Evolutionary conservation across 1,139 yeast genomes (phyloP).

Genomic region (Hanseniaspora uvarum): DNA sequence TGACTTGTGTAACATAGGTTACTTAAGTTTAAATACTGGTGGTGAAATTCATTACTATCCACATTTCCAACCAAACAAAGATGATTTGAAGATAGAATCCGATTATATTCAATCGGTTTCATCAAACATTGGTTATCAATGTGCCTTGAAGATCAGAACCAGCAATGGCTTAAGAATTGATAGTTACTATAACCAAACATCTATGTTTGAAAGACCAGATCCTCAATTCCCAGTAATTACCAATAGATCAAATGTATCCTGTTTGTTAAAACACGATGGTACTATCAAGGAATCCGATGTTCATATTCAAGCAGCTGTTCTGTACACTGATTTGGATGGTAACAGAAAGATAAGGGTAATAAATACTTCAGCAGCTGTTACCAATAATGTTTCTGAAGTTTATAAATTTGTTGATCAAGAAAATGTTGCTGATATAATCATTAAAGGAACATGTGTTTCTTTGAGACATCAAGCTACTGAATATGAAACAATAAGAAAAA

Average conservation of each 20-base stretch:
- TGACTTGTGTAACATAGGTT: constrained; percentile 66
- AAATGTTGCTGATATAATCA: constrained; percentile 58
- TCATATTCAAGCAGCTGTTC: constrained; percentile 82
- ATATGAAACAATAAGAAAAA: constrained; percentile 53
- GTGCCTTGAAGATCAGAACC: constrained; percentile 73
- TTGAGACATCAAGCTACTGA: constrained; percentile 37
- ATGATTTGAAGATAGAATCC: constrained; percentile 55
- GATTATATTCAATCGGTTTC: constrained; percentile 45
- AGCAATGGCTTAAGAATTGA: constrained; percentile 79
- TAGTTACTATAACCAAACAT: constrained; percentile 56
- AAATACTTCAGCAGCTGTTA: constrained; percentile 71
- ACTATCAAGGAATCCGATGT: constrained; percentile 63
- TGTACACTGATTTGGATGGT: constrained; percentile 73
- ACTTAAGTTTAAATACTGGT: constrained; percentile 59
- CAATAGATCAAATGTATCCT: constrained; percentile 58
- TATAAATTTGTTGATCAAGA: constrained; percentile 82
- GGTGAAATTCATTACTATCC: constrained; percentile 61
- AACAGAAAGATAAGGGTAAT: constrained; percentile 73
- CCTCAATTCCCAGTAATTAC: constrained; percentile 63
- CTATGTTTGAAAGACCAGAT: constrained; percentile 36
- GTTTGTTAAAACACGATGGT: constrained; percentile 58
- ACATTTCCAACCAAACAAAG: constrained; percentile 57
- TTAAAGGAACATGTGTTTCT: constrained; percentile 45
- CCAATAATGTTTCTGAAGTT: constrained; percentile 62
- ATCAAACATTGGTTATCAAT: constrained; percentile 58